Conservation (phyloP, 495 filamentous ascomycete species). For the Aspergillus conjunctus region DNA sequence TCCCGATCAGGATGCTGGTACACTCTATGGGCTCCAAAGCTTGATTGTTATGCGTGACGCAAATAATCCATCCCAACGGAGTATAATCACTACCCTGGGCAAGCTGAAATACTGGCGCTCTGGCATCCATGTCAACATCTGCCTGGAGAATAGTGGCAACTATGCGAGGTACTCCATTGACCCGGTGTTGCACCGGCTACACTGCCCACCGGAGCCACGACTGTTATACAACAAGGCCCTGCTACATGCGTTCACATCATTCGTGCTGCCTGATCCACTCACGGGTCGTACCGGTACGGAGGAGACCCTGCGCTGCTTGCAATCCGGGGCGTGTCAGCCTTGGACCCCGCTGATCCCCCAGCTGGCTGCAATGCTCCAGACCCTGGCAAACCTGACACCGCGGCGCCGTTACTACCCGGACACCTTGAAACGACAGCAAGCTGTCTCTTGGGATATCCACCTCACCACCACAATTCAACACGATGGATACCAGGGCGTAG, state of each 20-base stretch:
- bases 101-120: conserved; percentile 23
- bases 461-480: conserved; percentile 56
- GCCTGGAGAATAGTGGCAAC: conserved; percentile 35
- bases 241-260: conserved; percentile 62
- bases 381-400: conserved; percentile 55
- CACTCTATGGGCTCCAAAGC: conserved; percentile 55
- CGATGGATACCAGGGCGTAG: conserved; percentile 45
- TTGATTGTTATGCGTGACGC: conserved; percentile 53
- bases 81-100: conserved; percentile 53
- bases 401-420: conserved; percentile 59
- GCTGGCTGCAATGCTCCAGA: conserved; percentile 38
- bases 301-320: conserved; percentile 51
- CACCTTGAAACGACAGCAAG: conserved; percentile 50
- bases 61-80: conserved; percentile 39
- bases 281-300: conserved; percentile 63
- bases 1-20: conserved; percentile 50
- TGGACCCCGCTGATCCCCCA: conserved; percentile 43
- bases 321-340: conserved; percentile 50
- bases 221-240: conserved; percentile 54
- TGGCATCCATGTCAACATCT: conserved; percentile 44
- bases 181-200: conserved; percentile 46
- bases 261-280: conserved; percentile 57
- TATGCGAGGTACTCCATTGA: conserved; percentile 52
- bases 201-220: conserved; percentile 49
- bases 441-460: conserved; percentile 43